Base-by-base conservation (phyloP, 805 yeast species). In the Metschnikowia noctiluminum region DNA sequence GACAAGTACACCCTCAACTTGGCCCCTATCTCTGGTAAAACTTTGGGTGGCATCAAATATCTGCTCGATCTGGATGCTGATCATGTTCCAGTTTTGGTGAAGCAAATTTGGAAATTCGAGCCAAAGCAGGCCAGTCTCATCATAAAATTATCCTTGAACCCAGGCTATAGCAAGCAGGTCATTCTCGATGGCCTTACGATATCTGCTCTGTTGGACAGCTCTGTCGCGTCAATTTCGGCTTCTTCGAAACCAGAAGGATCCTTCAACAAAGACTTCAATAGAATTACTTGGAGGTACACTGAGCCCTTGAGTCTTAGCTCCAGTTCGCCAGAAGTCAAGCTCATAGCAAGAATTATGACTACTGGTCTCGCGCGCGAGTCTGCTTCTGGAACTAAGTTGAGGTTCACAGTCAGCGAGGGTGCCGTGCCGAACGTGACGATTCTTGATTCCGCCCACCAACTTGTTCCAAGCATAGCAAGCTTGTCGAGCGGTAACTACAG, bases 231-330 rank as follows among this genome's bases (percentile, higher is more conserved):
- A 3, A 70, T 82, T 1, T 75, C 84, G 16, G 97, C 97, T 0
- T 82, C 90, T 52, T 86, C 96, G 3, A 89, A 87, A 63, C 99
- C 99, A 6, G 84, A 87, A 48, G 98, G 97, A 49, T 81, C 95
- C 1, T 92, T 90, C 74, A 89, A 85, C 67, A 85, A 81, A 61
- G 97, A 90, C 45, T 84, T 82, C 62, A 85, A 82, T 57, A 80
- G 97, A 67, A 84, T 94, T 49, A 85, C 94, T 0, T 91, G 97
- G 97, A 80, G 86, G 62, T 81, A 82, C 57, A 52, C 58, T 28
- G 53, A 66, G 9, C 76, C 80, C 3, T 54, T 79, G 35, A 58
- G 54, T 6, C 71, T 80, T 49, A 51, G 46, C 31, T 90, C 86
- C 55, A 8, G 45, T 10, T 32, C 37, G 30, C 48, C 54, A 2